Evolutionary conservation across 441 rosid species (phyloP).

Genomic region (Raphanus hybrid): DNA sequence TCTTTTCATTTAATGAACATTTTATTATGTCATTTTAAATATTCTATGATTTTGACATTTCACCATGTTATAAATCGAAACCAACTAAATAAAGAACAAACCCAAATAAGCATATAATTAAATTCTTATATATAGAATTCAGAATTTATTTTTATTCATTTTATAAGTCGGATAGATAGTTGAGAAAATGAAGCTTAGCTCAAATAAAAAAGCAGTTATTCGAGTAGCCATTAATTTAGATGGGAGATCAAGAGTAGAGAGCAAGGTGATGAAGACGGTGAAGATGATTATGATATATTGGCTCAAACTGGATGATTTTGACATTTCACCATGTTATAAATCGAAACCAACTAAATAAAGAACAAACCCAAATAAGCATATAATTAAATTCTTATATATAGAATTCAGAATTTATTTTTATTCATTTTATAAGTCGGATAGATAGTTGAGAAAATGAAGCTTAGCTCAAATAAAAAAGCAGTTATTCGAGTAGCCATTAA

Average conservation of each 20-base stretch:
- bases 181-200: constrained; percentile 15
- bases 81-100: neutral
- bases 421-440: neutral
- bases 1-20: neutral
- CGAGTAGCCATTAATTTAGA: constrained; percentile 30
- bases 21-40: neutral
- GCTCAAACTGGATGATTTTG: constrained; percentile 43
- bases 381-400: neutral
- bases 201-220: constrained; percentile 25
- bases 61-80: neutral
- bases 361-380: neutral
- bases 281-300: constrained; percentile 26
- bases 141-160: neutral
- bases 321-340: neutral
- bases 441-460: constrained; percentile 6
- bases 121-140: neutral
- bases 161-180: neutral
- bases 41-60: neutral
- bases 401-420: neutral
- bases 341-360: neutral
- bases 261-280: constrained; percentile 6
- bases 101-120: neutral
- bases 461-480: constrained; percentile 26
- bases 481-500: constrained; percentile 21
- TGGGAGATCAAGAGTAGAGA: constrained; percentile 32